These are phyloP conservation scores for Pythium brachiatum DNA, from an alignment of 352 stramenopile species.

Conservation along the genomic window DNA sequence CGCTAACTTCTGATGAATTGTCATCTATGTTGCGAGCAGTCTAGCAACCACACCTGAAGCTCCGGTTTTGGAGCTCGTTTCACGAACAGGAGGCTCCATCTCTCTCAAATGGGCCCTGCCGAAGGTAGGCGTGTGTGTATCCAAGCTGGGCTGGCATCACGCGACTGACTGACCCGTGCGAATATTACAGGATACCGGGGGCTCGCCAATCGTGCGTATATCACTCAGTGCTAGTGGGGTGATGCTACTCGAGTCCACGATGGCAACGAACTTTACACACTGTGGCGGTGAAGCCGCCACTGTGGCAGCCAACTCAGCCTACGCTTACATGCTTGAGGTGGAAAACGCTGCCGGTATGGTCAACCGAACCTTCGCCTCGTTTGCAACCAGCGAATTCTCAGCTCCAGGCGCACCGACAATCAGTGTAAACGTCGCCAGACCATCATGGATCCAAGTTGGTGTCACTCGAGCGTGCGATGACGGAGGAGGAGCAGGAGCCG, in stretches of 20 bases:
- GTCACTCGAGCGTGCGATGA: slow-evolving; percentile 34
- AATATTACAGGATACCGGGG: slow-evolving; percentile 38
- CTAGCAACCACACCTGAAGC: slow-evolving; percentile 23
- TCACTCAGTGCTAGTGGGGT: slow-evolving; percentile 34
- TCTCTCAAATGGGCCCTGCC: slow-evolving; percentile 32
- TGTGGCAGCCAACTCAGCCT: slow-evolving; percentile 23
- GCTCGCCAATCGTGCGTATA: slow-evolving; percentile 32
- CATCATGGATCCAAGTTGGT: slow-evolving; percentile 18
- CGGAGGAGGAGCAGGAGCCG: slow-evolving; percentile 20
- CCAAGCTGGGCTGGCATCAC: background rate
- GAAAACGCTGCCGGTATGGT: slow-evolving; percentile 39
- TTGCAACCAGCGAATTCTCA: slow-evolving; percentile 23
- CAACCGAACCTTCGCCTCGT: slow-evolving; percentile 23
- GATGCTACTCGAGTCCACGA: slow-evolving; percentile 25
- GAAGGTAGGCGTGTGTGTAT: slow-evolving; percentile 30
- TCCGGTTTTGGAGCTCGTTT: slow-evolving; percentile 25
- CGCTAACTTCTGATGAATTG: background rate
- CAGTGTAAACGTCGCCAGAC: slow-evolving; percentile 1
- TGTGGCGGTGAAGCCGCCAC: slow-evolving; percentile 21
- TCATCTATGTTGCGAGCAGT: slow-evolving; percentile 15
- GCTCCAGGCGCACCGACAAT: slow-evolving; percentile 21
- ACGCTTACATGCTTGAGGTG: slow-evolving; percentile 44
- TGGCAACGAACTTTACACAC: slow-evolving; percentile 30
- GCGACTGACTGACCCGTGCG: background rate
- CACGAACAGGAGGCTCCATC: slow-evolving; percentile 34